Evolutionary conservation across 352 stramenopile genomes (phyloP).

Genomic region (Globisporangium polare): DNA sequence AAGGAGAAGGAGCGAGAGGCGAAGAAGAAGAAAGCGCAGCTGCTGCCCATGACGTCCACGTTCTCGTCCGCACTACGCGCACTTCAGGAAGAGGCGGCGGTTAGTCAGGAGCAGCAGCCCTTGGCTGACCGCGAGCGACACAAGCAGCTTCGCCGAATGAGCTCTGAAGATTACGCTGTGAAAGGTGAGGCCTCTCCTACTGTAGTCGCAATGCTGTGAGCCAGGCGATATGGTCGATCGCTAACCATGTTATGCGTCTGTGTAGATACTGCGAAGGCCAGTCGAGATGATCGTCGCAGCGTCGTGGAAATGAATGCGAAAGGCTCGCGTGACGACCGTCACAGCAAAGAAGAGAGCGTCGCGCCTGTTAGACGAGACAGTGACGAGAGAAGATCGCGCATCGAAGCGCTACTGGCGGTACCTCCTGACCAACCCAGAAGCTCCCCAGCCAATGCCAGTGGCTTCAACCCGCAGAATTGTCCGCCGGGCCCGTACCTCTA

Average conservation of each 20-base stretch:
- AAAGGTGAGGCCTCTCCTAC: not conserved
- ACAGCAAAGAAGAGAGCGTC: slow-evolving; percentile 5
- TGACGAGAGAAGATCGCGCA: slow-evolving; percentile 16
- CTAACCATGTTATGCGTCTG: not conserved
- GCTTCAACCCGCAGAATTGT: slow-evolving; percentile 31
- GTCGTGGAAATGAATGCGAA: not conserved
- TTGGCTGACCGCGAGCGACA: not conserved
- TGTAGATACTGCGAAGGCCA: not conserved
- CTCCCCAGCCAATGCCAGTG: slow-evolving; percentile 5
- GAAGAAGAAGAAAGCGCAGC: not conserved
- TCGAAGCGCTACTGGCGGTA: slow-evolving; percentile 1
- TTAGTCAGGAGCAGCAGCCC: not conserved
- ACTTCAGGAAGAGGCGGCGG: not conserved
- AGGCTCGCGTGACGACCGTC: not conserved
- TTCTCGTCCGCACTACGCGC: slow-evolving; percentile 1
- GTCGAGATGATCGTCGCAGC: not conserved
- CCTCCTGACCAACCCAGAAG: slow-evolving; percentile 7
- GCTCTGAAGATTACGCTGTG: not conserved
- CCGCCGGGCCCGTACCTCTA: slow-evolving; percentile 70
- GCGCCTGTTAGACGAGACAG: not conserved
- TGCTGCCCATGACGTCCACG: not conserved
- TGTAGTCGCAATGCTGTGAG: not conserved
- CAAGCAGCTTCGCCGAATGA: not conserved
- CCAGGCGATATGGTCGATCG: too few relatives aligned
- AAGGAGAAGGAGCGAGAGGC: not conserved